These are phyloP conservation scores for Arthrobotrys conoides DNA, from an alignment of 2,329 filamentous ascomycete species.

Conservation along the genomic window DNA sequence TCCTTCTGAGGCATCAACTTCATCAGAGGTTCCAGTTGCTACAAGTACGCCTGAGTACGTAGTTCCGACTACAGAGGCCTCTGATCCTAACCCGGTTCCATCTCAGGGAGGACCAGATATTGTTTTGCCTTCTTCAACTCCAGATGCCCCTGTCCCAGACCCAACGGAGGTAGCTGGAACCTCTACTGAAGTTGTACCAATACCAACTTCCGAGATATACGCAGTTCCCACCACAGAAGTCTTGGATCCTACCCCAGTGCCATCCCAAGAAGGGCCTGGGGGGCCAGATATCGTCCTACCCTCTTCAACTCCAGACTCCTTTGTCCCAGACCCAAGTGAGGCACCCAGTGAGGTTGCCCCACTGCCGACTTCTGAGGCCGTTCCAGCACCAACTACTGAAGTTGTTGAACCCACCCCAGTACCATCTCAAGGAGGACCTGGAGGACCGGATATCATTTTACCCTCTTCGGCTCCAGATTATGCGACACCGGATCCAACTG, in stretches of 20 bases:
- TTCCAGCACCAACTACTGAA: neutral
- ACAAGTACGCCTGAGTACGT: slow-evolving; percentile 1
- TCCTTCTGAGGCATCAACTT: neutral
- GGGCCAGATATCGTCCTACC: slow-evolving; percentile 47
- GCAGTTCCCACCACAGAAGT: neutral
- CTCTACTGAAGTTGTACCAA: neutral
- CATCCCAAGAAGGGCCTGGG: slow-evolving; percentile 24
- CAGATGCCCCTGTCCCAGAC: slow-evolving; percentile 22
- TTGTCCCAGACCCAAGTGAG: slow-evolving; percentile 28
- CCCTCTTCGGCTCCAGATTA: slow-evolving; percentile 45
- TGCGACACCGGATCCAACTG: slow-evolving; percentile 9
- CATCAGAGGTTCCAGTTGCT: neutral
- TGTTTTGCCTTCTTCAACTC: slow-evolving; percentile 46
- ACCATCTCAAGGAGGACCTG: slow-evolving; percentile 16
- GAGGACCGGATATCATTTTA: slow-evolving; percentile 41
- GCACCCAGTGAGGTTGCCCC: neutral
- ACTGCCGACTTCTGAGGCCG: neutral
- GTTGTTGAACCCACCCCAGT: neutral
- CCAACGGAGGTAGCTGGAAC: slow-evolving; percentile 16
- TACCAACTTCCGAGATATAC: neutral
- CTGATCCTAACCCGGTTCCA: neutral
- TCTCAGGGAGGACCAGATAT: slow-evolving; percentile 35
- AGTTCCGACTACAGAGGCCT: neutral
- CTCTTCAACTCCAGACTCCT: slow-evolving; percentile 36
- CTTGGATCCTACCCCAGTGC: neutral